Percentiles rank a stretch among this genome's conserved stretches.
phyloP scores from a whole-genome alignment of 495 filamentous ascomycete species.

The Neurospora sp. region DNA sequence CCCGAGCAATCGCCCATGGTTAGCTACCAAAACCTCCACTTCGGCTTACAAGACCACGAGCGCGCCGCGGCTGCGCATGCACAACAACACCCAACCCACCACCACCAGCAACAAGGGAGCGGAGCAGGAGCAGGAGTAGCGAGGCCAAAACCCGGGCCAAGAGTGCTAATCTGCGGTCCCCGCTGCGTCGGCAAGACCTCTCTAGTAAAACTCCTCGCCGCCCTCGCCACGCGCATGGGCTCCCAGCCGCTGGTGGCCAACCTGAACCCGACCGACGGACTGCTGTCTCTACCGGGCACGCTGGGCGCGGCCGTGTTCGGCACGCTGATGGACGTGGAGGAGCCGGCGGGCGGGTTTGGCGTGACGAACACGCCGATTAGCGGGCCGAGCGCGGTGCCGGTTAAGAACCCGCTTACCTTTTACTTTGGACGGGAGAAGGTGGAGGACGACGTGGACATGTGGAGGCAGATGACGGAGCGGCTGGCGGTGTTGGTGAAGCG shows the following conservation, averaged over 20 bases:
- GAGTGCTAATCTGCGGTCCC: slow-evolving; percentile 77
- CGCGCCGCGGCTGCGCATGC: slow-evolving; percentile 37
- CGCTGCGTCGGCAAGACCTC: slow-evolving; percentile 78
- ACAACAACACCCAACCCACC: background rate
- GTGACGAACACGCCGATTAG: slow-evolving; percentile 75
- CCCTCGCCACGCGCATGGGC: slow-evolving; percentile 68
- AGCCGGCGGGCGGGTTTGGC: slow-evolving; percentile 72
- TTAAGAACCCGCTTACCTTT: slow-evolving; percentile 89
- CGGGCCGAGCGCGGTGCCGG: slow-evolving; percentile 75
- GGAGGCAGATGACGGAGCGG: slow-evolving; percentile 61
- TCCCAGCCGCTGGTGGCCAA: slow-evolving; percentile 77
- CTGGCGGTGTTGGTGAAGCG: slow-evolving; percentile 70
- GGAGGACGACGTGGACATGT: slow-evolving; percentile 63
- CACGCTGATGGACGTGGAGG: slow-evolving; percentile 67
- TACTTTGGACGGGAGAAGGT: slow-evolving; percentile 69
- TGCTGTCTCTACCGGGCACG: slow-evolving; percentile 77
- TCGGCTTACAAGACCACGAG: slow-evolving; percentile 56
- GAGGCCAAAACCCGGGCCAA: slow-evolving; percentile 44
- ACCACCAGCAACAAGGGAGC: background rate
- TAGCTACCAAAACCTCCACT: slow-evolving; percentile 77
- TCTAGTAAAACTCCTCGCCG: slow-evolving; percentile 67
- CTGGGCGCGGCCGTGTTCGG: slow-evolving; percentile 75
- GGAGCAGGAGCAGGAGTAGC: background rate
- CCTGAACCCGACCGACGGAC: slow-evolving; percentile 72
- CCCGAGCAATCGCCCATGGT: slow-evolving; percentile 85